Evolutionary conservation across 345 rosid genomes (phyloP).

Genomic region (Salix arbutifolia): DNA sequence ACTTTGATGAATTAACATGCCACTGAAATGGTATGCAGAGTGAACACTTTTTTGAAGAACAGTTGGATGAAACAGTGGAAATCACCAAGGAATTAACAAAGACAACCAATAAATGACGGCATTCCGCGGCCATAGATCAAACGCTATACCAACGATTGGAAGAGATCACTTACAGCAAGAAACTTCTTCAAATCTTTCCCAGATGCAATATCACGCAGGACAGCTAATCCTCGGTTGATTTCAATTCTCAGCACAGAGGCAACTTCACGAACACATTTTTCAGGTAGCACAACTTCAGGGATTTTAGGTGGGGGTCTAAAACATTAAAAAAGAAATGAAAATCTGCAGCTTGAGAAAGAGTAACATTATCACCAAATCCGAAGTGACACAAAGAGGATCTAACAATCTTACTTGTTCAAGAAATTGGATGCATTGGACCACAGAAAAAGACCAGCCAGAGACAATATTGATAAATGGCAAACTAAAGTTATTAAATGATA

Average conservation of each 20-base stretch:
- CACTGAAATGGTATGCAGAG: background rate
- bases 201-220: conserved; percentile 19
- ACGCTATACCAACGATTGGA: background rate
- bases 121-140: background rate
- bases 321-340: background rate
- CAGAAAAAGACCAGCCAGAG: conserved; percentile 19
- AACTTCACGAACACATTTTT: conserved; percentile 17
- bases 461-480: conserved; percentile 19
- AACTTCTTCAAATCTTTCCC: conserved; percentile 25
- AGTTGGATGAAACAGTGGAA: background rate
- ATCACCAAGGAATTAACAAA: background rate
- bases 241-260: conserved; percentile 25
- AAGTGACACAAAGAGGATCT: background rate
- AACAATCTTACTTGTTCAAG: conserved; percentile 16
- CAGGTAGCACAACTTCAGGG: conserved; percentile 24
- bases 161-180: conserved; percentile 17
- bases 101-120: background rate
- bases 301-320: conserved; percentile 25
- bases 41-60: background rate
- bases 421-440: conserved; percentile 27
- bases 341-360: background rate
- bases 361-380: background rate
- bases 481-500: conserved; percentile 24
- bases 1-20: background rate
- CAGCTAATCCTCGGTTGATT: conserved; percentile 13